Conservation (phyloP, 768 basidiomycete genomes). For the Hebeloma cylindrosporum region DNA sequence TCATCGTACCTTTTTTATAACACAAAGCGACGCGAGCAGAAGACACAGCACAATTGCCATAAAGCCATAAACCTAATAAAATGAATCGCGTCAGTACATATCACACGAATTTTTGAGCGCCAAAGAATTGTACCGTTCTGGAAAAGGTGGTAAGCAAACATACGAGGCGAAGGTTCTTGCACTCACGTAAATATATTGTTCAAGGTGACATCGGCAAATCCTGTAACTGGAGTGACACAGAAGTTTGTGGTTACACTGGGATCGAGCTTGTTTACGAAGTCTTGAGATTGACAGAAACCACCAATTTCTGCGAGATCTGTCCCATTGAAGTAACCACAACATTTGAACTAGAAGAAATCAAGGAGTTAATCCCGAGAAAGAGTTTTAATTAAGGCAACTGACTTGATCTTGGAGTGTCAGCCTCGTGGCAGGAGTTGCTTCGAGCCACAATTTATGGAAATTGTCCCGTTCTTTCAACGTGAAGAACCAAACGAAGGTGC, state of each 20-base stretch:
- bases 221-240: slow-evolving; percentile 72
- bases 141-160: slow-evolving; percentile 8
- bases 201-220: slow-evolving; percentile 67
- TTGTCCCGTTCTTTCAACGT: slow-evolving; percentile 71
- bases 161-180: background rate
- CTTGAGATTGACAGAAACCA: slow-evolving; percentile 58
- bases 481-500: slow-evolving; percentile 79
- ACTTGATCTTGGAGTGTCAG: slow-evolving; percentile 75
- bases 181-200: slow-evolving; percentile 85
- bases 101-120: background rate
- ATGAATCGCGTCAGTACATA: slow-evolving; percentile 10
- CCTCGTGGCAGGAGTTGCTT: slow-evolving; percentile 44
- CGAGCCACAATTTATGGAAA: slow-evolving; percentile 59
- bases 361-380: background rate
- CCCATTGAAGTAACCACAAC: slow-evolving; percentile 85
- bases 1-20: slow-evolving; percentile 72
- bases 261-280: slow-evolving; percentile 42
- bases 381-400: slow-evolving; percentile 18
- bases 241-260: slow-evolving; percentile 46
- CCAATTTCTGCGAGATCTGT: slow-evolving; percentile 58
- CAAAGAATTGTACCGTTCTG: slow-evolving; percentile 43
- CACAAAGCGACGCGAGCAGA: slow-evolving; percentile 79
- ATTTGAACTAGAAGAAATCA: slow-evolving; percentile 54
- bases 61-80: slow-evolving; percentile 69
- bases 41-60: slow-evolving; percentile 77